These are phyloP conservation scores for Athelia sp. DNA, from an alignment of 1,284 basidiomycete species.

Conservation along the genomic window DNA sequence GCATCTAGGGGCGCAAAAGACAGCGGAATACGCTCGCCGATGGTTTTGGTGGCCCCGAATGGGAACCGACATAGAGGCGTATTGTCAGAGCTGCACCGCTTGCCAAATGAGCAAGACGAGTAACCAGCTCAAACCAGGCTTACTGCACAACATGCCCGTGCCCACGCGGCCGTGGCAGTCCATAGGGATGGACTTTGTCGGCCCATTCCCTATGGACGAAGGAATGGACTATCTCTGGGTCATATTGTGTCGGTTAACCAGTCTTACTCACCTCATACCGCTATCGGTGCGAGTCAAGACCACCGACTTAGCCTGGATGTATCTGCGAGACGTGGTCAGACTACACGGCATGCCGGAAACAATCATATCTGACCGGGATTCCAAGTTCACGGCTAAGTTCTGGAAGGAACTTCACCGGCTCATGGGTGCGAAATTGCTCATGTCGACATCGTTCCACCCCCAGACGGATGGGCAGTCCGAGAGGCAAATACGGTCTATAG, in stretches of 20 bases:
- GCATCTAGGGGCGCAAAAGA: conserved; percentile 28
- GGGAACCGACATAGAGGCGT: conserved; percentile 17
- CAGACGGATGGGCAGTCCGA: conserved; percentile 37
- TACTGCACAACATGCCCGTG: conserved; percentile 25
- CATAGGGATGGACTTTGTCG: conserved; percentile 39
- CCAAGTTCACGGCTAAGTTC: conserved; percentile 34
- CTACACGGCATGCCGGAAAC: conserved; percentile 32
- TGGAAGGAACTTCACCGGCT: conserved; percentile 33
- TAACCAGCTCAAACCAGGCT: conserved; percentile 26
- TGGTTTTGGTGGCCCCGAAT: conserved; percentile 31
- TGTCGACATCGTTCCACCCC: conserved; percentile 41
- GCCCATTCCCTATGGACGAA: conserved; percentile 28
- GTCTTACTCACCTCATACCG: conserved; percentile 30
- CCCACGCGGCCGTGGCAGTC: conserved; percentile 29
- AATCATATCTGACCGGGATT: conserved; percentile 38
- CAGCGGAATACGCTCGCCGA: conserved; percentile 20
- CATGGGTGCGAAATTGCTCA: conserved; percentile 26
- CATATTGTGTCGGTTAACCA: conserved; percentile 28
- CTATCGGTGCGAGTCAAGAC: conserved; percentile 24
- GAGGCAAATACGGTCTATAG: conserved; percentile 31
- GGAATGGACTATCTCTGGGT: conserved; percentile 31
- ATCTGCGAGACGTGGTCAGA: conserved; percentile 32
- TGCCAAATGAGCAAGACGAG: conserved; percentile 24
- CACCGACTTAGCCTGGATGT: conserved; percentile 31
- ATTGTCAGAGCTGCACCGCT: conserved; percentile 21